Base-by-base conservation (phyloP, 1,284 basidiomycete genomes). In the Takashimella tepidaria region DNA sequence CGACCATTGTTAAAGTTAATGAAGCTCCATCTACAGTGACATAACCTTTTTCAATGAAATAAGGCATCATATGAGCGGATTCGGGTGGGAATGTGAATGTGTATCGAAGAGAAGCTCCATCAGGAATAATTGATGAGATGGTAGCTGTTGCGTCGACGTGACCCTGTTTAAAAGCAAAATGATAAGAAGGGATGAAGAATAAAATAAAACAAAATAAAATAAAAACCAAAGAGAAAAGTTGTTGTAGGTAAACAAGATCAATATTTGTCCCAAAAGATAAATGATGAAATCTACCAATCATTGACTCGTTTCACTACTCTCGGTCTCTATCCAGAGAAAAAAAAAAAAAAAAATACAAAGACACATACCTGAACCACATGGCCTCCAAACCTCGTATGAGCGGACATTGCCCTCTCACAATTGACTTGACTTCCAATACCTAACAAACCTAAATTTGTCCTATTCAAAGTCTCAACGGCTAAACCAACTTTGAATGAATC, bases 1-100 rank as follows among this genome's bases (percentile, higher is more conserved):
- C 78, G 23, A 97, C 90, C 37, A 79, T 79, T 0, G 93, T 98
- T 60, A 99, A 69, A 0, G 95, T 99, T 46, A 99, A 79, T 2
- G 92, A 96, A 2, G 93, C 84, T 20, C 96, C 95, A 73, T 99
- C 95, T 60, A 99, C 84, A 10, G 93, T 86, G 53, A 98, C 81
- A 73, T 93, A 99, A 49, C 95, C 95, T 74, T 99, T 99, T n/a
- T 88, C 84, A 57, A 98, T 89, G 60, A 98, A 79, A 72, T 91
- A 96, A 0, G 83, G 85, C 51, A 92, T 78, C 82, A 86, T 27
- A 83, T 84, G 46, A 82, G 76, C n/a, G 77, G 72, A 3, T 21
- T 82, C 77, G 57, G 84, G 79, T 3, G 84, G 79, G 49, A 97
- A 81, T 67, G 84, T 81, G 78, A 93, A 97, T 51, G 80, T 82